phyloP scores from a whole-genome alignment of 2,329 filamentous ascomycete species.

The Trichoderma endophyticum region DNA sequence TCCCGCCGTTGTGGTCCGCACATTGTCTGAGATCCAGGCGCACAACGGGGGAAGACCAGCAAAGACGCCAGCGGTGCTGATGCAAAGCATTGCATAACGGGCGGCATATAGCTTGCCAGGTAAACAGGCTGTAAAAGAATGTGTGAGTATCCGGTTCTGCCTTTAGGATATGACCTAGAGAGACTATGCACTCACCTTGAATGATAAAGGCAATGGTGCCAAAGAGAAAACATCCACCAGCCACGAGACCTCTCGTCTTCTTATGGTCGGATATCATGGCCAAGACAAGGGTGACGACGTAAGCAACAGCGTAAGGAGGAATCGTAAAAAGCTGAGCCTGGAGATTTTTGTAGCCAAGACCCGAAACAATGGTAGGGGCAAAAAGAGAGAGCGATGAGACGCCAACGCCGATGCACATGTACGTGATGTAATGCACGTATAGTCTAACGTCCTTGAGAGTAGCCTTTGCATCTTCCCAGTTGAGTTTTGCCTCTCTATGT shows the following conservation, averaged over 20 bases:
- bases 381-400: slow-evolving; percentile 26
- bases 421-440: not conserved
- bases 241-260: not conserved
- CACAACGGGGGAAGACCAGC: not conserved
- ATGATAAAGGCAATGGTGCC: slow-evolving; percentile 7
- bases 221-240: not conserved
- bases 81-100: slow-evolving; percentile 3
- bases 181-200: not conserved
- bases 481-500: not conserved
- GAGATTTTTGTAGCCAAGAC: slow-evolving; percentile 24
- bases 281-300: not conserved
- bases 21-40: not conserved
- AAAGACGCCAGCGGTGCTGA: slow-evolving; percentile 1
- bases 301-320: slow-evolving; percentile 26
- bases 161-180: not conserved
- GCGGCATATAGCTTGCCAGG: not conserved
- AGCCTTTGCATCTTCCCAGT: not conserved
- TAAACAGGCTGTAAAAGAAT: not conserved
- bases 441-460: not conserved
- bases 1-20: not conserved
- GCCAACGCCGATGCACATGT: not conserved
- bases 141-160: not conserved
- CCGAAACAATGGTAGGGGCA: slow-evolving; percentile 26
- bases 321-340: slow-evolving; percentile 27
- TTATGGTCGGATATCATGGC: not conserved